phyloP scores from a whole-genome alignment of 1,284 basidiomycete species.

The Pascua sp. region DNA sequence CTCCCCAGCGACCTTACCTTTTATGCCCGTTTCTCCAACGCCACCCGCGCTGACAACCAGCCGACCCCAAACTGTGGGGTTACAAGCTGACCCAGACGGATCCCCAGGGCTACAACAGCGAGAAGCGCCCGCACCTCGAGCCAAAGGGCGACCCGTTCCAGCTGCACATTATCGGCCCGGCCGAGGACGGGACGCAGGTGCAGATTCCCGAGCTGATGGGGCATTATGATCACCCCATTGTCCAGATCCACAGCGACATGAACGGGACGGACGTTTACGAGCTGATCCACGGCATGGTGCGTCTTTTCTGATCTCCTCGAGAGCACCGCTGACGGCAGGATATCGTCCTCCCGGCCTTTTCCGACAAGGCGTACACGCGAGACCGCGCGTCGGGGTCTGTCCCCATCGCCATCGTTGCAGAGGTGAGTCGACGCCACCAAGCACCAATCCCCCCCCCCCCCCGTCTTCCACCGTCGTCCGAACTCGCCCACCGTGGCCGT shows the following conservation, averaged over 20 bases:
- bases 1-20: no score
- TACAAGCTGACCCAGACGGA: neutral
- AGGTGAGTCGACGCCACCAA: neutral
- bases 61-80: neutral
- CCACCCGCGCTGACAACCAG: neutral
- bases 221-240: no score
- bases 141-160: slow-evolving; percentile 1
- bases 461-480: no score
- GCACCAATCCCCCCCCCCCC: no score
- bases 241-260: no score
- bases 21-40: no score
- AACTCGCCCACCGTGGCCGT: no score
- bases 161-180: slow-evolving; percentile 4
- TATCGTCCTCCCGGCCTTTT: slow-evolving; percentile 2
- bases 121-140: neutral
- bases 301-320: no score
- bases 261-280: neutral
- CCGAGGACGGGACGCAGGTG: neutral
- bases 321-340: neutral
- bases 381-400: neutral
- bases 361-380: neutral
- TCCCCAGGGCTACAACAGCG: no score
- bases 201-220: neutral
- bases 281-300: neutral
- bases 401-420: slow-evolving; percentile 3